Conservation (phyloP, 2,329 filamentous ascomycete genomes). For the Colletotrichum graminicola region DNA sequence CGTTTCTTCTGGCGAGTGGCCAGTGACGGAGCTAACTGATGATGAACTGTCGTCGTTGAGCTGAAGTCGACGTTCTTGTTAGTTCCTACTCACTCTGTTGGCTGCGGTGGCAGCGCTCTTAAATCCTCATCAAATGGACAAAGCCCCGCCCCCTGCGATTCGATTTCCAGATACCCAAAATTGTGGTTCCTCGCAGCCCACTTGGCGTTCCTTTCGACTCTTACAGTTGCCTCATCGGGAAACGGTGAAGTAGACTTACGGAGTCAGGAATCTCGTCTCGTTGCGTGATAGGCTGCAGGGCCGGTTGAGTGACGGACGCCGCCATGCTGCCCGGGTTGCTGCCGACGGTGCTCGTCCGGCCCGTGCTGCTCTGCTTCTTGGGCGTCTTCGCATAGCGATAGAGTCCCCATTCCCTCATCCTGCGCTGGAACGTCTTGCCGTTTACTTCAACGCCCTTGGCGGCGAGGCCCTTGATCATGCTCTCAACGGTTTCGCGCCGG, state of each 20-base stretch:
- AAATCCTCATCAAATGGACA: not conserved
- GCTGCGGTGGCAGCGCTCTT: not conserved
- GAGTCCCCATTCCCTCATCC: constrained; percentile 29
- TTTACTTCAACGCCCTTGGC: constrained; percentile 27
- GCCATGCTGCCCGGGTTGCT: not conserved
- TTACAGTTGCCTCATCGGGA: constrained; percentile 38
- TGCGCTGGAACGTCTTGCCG: constrained; percentile 30
- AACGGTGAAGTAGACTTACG: constrained; percentile 18
- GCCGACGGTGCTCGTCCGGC: not conserved
- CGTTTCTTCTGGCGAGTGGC: not conserved
- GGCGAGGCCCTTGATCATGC: constrained; percentile 29
- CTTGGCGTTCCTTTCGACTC: constrained; percentile 33
- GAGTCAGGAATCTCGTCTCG: constrained; percentile 30
- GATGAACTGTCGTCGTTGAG: constrained; percentile 8
- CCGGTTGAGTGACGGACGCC: not conserved
- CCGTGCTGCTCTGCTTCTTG: constrained; percentile 4
- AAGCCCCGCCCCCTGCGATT: not conserved
- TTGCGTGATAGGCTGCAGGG: constrained; percentile 14
- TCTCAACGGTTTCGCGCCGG: constrained; percentile 33
- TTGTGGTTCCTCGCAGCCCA: constrained; percentile 23
- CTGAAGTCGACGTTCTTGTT: not conserved
- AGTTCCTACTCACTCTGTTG: not conserved
- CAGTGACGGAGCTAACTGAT: not conserved
- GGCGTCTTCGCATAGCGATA: constrained; percentile 20
- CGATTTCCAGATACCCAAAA: constrained; percentile 17